Evolutionary conservation across 1,139 yeast genomes (phyloP), one percentile per base, ranked within the genome.

Genomic region (Yamadazyma membranifaciens): DNA sequence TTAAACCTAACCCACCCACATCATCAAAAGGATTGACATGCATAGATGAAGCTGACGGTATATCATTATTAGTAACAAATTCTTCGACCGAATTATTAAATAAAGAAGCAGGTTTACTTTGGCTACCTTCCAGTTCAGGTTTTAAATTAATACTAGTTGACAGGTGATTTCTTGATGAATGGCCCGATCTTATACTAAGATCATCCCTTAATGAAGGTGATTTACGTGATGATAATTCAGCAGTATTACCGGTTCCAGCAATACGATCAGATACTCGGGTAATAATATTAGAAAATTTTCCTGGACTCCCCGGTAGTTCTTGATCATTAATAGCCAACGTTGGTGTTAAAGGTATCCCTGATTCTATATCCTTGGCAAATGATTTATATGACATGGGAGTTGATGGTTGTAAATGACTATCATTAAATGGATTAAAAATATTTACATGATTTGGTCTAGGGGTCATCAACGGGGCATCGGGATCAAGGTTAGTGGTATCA

Each of bases 181-280:
- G 33, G 6, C 12, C 13, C 10, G 40, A 37, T 11, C 20, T 13
- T 9, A 37, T 12, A 24, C 40, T 38, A 3, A 16, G 9, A 27
- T 41, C 37, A 7, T 38, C 36, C 4, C 34, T 25, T 11, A 34
- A 13, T 12, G 38, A 37, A 1, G 44, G 41, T 3, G 39, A 31
- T 13, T 38, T 37, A 3, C 38, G 13, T n/a, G 41, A 27, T 6
- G 39, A 25, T 9, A 31, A 25, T 13, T 41, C 39, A 3, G 56
- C 51, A 9, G 54, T 42, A 1, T 55, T 43, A 9, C 64, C 66
- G 11, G 62, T 45, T 4, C 76, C 77, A 1, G 74, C 75, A 37
- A 71, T 63, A 49, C 77, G 65, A 40, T 70, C 73, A 0, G 75
- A 66, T 2, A 71, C 59, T 41, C 72, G 51, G 3, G 70, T 49